phyloP scores from a whole-genome alignment of 2,329 filamentous ascomycete species.

The Fusarium longipes region DNA sequence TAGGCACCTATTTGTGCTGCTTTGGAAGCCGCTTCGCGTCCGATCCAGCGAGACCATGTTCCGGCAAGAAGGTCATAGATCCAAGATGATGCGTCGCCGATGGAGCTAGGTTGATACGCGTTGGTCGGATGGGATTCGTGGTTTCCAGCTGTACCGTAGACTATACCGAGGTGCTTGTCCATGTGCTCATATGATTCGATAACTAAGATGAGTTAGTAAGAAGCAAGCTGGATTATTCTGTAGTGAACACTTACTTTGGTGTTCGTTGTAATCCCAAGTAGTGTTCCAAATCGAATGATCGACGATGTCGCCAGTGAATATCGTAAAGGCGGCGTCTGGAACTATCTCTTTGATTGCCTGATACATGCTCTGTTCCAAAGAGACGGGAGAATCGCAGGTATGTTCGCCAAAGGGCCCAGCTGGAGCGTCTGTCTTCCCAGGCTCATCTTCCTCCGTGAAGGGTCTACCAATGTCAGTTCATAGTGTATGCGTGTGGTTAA shows the following conservation, averaged over 20 bases:
- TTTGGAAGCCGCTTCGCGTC: conserved; percentile 45
- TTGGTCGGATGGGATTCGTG: conserved; percentile 67
- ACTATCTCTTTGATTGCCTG: conserved; percentile 59
- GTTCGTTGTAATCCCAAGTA: conserved; percentile 48
- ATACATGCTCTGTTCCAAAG: conserved; percentile 67
- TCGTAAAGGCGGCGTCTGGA: conserved; percentile 62
- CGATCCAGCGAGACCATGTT: conserved; percentile 62
- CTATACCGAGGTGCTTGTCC: conserved; percentile 54
- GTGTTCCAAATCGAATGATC: conserved; percentile 64
- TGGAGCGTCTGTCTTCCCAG: conserved; percentile 60
- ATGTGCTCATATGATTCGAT: conserved; percentile 61
- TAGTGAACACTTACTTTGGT: conserved; percentile 43
- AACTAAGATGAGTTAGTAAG: conserved; percentile 47
- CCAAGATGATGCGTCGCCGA: conserved; percentile 60
- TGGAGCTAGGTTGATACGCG: conserved; percentile 57
- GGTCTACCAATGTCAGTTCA: conserved; percentile 46
- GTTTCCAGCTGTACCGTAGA: conserved; percentile 67
- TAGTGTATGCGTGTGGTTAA: too few relatives aligned
- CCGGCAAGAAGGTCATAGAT: conserved; percentile 61
- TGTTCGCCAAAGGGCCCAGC: conserved; percentile 65
- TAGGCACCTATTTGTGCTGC: conserved; percentile 61
- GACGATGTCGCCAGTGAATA: conserved; percentile 70
- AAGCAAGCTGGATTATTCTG: background rate
- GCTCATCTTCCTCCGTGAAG: conserved; percentile 59
- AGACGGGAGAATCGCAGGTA: conserved; percentile 63